Conservation (phyloP, 371 early-diverging fungal genomes). For the Thermomucor indicae-seudaticae region DNA sequence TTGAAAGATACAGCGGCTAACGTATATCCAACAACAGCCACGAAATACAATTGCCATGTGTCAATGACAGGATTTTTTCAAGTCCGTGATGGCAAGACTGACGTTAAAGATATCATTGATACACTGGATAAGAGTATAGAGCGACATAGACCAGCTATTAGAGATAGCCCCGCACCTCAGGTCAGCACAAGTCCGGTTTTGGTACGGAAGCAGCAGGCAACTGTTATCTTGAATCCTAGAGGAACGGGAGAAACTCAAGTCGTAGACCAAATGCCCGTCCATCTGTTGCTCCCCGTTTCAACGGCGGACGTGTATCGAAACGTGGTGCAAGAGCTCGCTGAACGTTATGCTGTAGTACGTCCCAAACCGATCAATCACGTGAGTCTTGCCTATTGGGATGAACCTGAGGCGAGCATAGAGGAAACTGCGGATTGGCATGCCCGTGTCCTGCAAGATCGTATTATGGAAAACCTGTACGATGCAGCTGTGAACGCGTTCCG, state of each 20-base stretch:
- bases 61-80: constrained; percentile 34
- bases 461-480: constrained; percentile 17
- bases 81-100: constrained; percentile 3
- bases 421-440: constrained; percentile 6
- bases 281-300: constrained; percentile 24
- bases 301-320: constrained; percentile 8
- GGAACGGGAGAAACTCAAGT: background rate
- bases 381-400: constrained; percentile 41
- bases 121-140: background rate
- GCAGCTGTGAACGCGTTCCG: constrained; percentile 6
- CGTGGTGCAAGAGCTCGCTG: constrained; percentile 1
- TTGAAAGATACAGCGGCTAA: constrained; percentile 4
- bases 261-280: constrained; percentile 9
- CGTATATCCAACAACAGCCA: constrained; percentile 19
- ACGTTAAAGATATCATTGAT: background rate
- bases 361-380: constrained; percentile 32
- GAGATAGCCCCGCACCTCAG: background rate
- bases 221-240: background rate
- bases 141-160: no score
- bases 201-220: constrained; percentile 1
- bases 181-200: constrained; percentile 2
- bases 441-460: background rate
- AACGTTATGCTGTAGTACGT: constrained; percentile 5
- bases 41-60: constrained; percentile 27
- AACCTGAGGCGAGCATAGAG: constrained; percentile 19